Evolutionary conservation across 2,329 filamentous ascomycete species (phyloP).

Genomic region (Ascochyta viciae-villosae): DNA sequence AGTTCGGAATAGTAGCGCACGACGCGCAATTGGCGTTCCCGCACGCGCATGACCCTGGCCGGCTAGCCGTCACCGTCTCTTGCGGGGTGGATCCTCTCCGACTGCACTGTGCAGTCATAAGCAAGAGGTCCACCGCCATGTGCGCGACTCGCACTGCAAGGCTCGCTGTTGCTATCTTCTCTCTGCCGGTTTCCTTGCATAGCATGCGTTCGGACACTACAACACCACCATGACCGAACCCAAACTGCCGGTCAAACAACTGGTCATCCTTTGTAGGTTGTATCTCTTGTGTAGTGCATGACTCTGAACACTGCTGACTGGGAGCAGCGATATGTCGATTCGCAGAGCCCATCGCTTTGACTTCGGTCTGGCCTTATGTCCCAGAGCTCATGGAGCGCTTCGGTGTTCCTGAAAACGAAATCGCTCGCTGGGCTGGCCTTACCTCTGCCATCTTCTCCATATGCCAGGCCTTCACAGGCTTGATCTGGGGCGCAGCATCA

Average conservation of each 20-base stretch:
- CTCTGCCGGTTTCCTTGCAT: background rate
- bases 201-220: conserved; percentile 13
- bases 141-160: conserved; percentile 5
- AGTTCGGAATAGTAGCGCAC: conserved; percentile 5
- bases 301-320: conserved; percentile 8
- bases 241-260: conserved; percentile 49
- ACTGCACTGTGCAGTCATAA: conserved; percentile 10
- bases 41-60: conserved; percentile 18
- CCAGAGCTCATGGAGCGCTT: conserved; percentile 60
- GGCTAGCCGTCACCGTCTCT: conserved; percentile 22
- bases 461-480: conserved; percentile 79
- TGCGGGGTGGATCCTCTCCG: conserved; percentile 21
- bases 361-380: conserved; percentile 93
- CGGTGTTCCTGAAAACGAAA: conserved; percentile 48
- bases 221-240: conserved; percentile 45
- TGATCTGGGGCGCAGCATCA: conserved; percentile 86
- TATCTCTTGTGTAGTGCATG: background rate
- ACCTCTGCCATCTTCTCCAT: conserved; percentile 84
- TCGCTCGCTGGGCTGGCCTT: conserved; percentile 77
- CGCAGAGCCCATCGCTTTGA: conserved; percentile 90
- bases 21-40: conserved; percentile 14
- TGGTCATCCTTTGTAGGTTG: conserved; percentile 48
- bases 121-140: conserved; percentile 14
- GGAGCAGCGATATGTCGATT: conserved; percentile 85
- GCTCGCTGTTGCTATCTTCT: background rate